Evolutionary conservation across 306 rosid genomes (phyloP).

Genomic region (Lotus japonicus): DNA sequence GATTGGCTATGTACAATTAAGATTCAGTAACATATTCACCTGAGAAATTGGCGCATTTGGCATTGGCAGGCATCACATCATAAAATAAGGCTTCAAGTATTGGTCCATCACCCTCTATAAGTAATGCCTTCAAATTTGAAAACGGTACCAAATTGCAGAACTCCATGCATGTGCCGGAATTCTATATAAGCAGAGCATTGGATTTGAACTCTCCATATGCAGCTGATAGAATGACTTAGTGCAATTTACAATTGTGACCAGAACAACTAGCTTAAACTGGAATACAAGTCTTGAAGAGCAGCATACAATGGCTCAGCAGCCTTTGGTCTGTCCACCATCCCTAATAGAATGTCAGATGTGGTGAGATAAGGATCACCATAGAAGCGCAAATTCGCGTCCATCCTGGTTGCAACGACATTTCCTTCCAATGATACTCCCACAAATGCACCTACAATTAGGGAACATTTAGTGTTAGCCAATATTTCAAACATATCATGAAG

Average conservation of each 20-base stretch:
- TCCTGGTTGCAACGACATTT: conserved; percentile 73
- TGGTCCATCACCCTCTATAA: neutral
- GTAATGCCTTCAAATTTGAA: neutral
- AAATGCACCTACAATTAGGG: conserved; percentile 58
- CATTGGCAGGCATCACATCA: no score
- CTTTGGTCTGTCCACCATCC: conserved; percentile 61
- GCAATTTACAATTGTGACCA: neutral
- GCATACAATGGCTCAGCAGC: conserved; percentile 66
- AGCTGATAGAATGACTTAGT: neutral
- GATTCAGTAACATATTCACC: no score
- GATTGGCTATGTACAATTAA: no score
- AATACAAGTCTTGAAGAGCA: no score
- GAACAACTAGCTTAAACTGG: conserved; percentile 16
- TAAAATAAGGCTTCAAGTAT: no score
- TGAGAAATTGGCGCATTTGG: no score
- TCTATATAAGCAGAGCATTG: neutral
- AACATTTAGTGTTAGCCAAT: neutral
- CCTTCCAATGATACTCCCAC: conserved; percentile 90
- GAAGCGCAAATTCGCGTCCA: conserved; percentile 56
- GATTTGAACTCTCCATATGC: neutral
- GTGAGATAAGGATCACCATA: conserved; percentile 79
- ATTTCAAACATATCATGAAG: neutral
- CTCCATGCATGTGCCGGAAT: neutral
- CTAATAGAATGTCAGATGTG: conserved; percentile 55
- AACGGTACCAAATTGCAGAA: neutral